Evolutionary conservation across 225 moss, liverwort and hornwort genomes (phyloP).

Genomic region (Rhytidiadelphus loreus): DNA sequence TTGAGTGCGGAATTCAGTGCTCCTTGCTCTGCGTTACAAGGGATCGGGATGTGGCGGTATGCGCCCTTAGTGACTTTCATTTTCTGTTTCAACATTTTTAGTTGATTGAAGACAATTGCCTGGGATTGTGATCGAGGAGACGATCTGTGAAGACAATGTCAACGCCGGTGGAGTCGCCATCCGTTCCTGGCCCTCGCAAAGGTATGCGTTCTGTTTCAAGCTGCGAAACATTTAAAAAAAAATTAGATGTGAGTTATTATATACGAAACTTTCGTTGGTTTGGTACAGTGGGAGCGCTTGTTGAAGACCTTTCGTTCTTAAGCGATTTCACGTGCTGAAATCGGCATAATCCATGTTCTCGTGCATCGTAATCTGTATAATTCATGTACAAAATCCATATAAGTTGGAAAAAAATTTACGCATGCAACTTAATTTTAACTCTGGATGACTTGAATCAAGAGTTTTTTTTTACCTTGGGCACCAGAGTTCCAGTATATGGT

Average conservation of each 20-base stretch:
- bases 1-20: background rate
- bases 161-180: background rate
- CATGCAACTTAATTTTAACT: background rate
- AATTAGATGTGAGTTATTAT: background rate
- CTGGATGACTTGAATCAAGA: background rate
- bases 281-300: background rate
- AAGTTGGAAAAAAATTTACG: background rate
- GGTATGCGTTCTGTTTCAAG: background rate
- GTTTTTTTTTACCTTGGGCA: too few relatives aligned
- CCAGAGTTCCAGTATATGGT: background rate
- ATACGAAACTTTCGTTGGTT: background rate
- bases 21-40: background rate
- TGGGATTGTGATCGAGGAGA: background rate
- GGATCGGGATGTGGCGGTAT: background rate
- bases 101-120: background rate
- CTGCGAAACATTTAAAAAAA: background rate
- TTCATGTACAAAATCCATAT: background rate
- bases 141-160: background rate
- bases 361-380: too few relatives aligned
- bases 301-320: background rate
- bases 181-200: conserved; percentile 12
- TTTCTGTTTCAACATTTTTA: background rate
- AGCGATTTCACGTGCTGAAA: background rate
- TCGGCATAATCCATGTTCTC: background rate
- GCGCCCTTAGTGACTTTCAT: background rate